Conservation (phyloP, 2,329 filamentous ascomycete species). For the Talaromyces sp. region DNA sequence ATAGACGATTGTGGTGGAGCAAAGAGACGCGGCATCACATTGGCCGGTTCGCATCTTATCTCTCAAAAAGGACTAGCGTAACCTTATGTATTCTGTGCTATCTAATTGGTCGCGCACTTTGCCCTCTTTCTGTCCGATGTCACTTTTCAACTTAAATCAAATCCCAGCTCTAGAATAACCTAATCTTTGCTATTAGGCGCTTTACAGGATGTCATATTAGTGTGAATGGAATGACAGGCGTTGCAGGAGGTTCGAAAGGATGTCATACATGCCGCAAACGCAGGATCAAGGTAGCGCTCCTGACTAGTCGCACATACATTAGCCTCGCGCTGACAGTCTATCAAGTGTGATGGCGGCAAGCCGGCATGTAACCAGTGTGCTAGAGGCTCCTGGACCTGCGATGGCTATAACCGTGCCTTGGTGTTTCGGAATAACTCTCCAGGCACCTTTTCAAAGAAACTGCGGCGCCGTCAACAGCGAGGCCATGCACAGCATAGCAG, state of each 20-base stretch:
- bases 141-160: background rate
- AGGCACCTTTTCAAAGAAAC: background rate
- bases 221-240: background rate
- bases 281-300: conserved; percentile 2
- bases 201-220: background rate
- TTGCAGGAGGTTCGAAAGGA: conserved; percentile 13
- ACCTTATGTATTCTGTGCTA: too few species aligned
- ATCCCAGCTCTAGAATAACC: background rate
- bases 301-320: background rate
- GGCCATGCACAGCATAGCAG: background rate
- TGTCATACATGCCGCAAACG: conserved; percentile 15
- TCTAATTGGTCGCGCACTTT: background rate
- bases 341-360: conserved; percentile 12
- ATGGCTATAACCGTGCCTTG: background rate
- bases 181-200: background rate
- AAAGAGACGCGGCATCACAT: background rate
- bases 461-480: background rate
- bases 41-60: conserved; percentile 9
- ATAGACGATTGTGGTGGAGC: conserved; percentile 1
- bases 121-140: background rate
- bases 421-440: conserved; percentile 3
- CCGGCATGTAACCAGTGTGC: conserved; percentile 10
- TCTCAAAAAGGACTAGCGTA: conserved; percentile 7
- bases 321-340: background rate
- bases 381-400: conserved; percentile 7